phyloP scores from a whole-genome alignment of 768 basidiomycete genomes.

The Tricholoma sp. region DNA sequence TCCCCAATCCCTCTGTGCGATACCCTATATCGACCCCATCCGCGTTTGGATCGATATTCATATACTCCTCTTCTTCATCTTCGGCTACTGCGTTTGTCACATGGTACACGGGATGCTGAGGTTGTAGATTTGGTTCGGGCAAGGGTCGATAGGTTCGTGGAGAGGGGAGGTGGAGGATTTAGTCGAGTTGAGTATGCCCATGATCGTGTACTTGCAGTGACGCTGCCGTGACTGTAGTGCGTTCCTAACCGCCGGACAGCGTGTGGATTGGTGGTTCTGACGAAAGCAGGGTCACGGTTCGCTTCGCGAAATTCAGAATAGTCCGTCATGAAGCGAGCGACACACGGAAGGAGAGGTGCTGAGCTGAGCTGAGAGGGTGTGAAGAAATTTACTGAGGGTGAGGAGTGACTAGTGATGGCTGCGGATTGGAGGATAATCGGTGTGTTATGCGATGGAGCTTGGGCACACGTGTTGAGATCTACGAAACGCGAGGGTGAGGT shows the following conservation, averaged over 20 bases:
- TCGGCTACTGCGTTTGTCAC: slow-evolving; percentile 16
- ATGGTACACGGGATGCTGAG: slow-evolving; percentile 10
- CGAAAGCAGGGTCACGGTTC: too few species aligned
- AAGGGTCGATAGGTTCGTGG: slow-evolving; percentile 26
- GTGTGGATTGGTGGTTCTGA: slow-evolving; percentile 1
- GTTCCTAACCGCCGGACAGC: slow-evolving; percentile 14
- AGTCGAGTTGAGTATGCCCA: slow-evolving; percentile 34
- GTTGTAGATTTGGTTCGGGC: slow-evolving; percentile 23
- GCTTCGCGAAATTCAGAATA: slow-evolving; percentile 5
- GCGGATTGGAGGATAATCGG: too few species aligned
- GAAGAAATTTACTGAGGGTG: too few species aligned
- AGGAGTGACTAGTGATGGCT: too few species aligned
- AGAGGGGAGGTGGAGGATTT: slow-evolving; percentile 23
- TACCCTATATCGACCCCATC: slow-evolving; percentile 13
- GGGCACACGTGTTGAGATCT: too few species aligned
- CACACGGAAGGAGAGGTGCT: too few species aligned
- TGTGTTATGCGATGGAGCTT: too few species aligned
- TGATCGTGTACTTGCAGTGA: slow-evolving; percentile 28
- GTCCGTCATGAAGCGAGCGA: background rate
- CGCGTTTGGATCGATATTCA: slow-evolving; percentile 18
- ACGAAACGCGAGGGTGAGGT: too few species aligned
- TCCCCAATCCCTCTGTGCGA: slow-evolving; percentile 12
- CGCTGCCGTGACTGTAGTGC: slow-evolving; percentile 15
- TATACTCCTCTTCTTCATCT: too few species aligned
- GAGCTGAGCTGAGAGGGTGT: too few species aligned